Evolutionary conservation across 495 filamentous ascomycete genomes (phyloP).

Genomic region (Choiromyces venosus): DNA sequence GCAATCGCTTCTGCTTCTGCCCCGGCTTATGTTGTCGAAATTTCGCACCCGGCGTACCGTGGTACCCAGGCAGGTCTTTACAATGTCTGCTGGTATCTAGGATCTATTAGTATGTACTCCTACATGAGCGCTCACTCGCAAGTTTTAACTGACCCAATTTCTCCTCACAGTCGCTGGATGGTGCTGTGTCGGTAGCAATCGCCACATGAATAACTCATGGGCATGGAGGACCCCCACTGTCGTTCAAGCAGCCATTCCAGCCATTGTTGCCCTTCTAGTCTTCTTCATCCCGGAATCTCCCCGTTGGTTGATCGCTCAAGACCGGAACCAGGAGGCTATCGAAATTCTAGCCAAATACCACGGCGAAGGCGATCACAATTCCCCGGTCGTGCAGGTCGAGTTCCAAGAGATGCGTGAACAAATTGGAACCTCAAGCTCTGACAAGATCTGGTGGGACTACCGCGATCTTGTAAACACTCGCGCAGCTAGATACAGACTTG

Average conservation of each 20-base stretch:
- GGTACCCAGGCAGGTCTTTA: constrained; percentile 57
- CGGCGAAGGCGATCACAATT: constrained; percentile 27
- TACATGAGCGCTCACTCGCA: not conserved
- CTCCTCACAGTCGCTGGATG: constrained; percentile 18
- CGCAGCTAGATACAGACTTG: constrained; percentile 48
- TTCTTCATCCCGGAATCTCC: constrained; percentile 47
- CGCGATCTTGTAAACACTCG: constrained; percentile 51
- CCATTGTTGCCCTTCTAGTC: constrained; percentile 50
- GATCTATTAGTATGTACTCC: constrained; percentile 44
- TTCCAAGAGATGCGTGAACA: constrained; percentile 39
- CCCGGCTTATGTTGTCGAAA: constrained; percentile 59
- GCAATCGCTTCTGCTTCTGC: constrained; percentile 57
- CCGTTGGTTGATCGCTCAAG: constrained; percentile 54
- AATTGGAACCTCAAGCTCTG: constrained; percentile 42
- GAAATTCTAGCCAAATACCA: constrained; percentile 51
- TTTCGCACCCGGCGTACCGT: constrained; percentile 61
- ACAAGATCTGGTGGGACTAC: constrained; percentile 57
- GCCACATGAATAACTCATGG: constrained; percentile 51
- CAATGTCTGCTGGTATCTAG: constrained; percentile 60
- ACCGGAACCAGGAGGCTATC: constrained; percentile 54
- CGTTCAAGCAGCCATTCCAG: constrained; percentile 49
- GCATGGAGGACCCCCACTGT: constrained; percentile 61
- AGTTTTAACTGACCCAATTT: not conserved
- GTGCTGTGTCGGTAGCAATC: constrained; percentile 30
- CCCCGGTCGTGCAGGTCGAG: constrained; percentile 38